Evolutionary conservation across 257 asterid genomes (phyloP), one percentile per base, ranked within the genome.

Genomic region (Fraxinus americana): DNA sequence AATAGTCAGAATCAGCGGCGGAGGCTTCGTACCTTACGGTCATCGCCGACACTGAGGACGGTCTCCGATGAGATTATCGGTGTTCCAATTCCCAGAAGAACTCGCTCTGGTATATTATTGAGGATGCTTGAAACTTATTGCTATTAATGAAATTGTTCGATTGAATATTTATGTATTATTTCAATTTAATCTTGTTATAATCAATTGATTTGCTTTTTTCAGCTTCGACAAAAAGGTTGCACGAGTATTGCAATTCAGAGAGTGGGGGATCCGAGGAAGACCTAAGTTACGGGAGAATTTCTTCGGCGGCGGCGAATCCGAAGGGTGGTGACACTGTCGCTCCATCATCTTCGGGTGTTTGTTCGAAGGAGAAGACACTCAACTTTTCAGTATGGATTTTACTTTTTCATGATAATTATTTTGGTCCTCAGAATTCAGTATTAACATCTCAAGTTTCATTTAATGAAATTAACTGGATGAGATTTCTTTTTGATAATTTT

Each of bases 41-140:
- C 89, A 52, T 79, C 91, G 21, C 83, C 91, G 78, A 85, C 59
- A 75, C 74, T 76, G 50, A 65, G 80, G 79, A 48, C 79, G 35
- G 76, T 80, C 52, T 83, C 73, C 25, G 89, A 87, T 78, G 92
- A 87, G 73, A 72, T 87, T 71, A 70, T 91, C 75, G 86, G 91
- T 21, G 86, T 77, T 73, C 82, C 86, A 32, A 73, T 91, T 29
- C 96, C 92, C 7, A 87, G 90, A 74, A 88, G 88, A 85, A 84
- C 90, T 83, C 92, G 96, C 63, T 91, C 96, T 23, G 81, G 96
- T 89, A 78, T 27, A 83, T 41, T n/a, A 30, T 34, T 43, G 3
- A 23, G 71, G 52, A 27, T 57, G 16, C 41, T 23, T 77, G 75
- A 9, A 39, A 41, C 13, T 41, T 10, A 41, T 41, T 10, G 11